phyloP scores from a whole-genome alignment of 345 rosid species.

The Dipteronia dyeriana region DNA sequence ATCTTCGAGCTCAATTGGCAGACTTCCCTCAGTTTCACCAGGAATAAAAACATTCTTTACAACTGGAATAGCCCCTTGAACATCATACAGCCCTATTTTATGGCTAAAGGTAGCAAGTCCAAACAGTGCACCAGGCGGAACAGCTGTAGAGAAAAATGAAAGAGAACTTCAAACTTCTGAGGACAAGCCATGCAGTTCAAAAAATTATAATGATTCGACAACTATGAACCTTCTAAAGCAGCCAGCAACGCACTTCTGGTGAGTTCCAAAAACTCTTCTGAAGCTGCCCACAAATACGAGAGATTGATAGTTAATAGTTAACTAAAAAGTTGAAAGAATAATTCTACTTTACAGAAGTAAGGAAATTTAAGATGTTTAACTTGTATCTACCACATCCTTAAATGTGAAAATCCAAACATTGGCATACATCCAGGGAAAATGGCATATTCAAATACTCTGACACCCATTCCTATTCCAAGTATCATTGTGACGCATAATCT shows the following conservation, averaged over 20 bases:
- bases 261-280: slow-evolving; percentile 97
- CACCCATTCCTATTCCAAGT: background rate
- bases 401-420: background rate
- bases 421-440: background rate
- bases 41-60: slow-evolving; percentile 87
- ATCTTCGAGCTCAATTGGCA: slow-evolving; percentile 82
- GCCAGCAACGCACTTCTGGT: slow-evolving; percentile 92
- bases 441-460: background rate
- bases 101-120: slow-evolving; percentile 95
- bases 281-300: slow-evolving; percentile 52
- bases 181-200: slow-evolving; percentile 7
- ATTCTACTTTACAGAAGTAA: background rate
- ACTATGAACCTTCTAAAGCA: slow-evolving; percentile 75
- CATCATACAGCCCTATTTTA: slow-evolving; percentile 91
- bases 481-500: background rate
- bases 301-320: background rate
- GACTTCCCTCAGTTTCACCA: slow-evolving; percentile 63
- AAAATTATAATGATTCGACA: slow-evolving; percentile 16
- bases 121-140: slow-evolving; percentile 82
- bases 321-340: background rate
- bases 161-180: slow-evolving; percentile 13
- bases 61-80: slow-evolving; percentile 92
- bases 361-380: background rate
- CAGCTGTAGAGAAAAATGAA: slow-evolving; percentile 52
- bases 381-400: background rate